These are phyloP conservation scores for Wallemia ichthyophaga DNA, from an alignment of 1,284 basidiomycete species.

Conservation along the genomic window DNA sequence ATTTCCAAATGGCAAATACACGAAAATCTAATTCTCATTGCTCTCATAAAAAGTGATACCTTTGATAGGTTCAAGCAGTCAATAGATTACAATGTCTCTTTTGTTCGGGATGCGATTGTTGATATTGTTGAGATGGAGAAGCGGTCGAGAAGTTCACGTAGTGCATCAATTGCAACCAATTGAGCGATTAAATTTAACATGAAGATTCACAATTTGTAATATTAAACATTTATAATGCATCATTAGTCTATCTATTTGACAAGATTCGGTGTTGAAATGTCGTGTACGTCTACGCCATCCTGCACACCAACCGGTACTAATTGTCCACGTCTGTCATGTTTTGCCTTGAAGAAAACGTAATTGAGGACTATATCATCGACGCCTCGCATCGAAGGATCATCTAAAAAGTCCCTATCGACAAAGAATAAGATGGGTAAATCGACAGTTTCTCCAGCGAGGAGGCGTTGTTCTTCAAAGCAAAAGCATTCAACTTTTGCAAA, in stretches of 20 bases:
- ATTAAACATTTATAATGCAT: background rate
- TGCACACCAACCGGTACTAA: background rate
- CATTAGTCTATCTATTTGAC: background rate
- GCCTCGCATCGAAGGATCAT: slow-evolving; percentile 58
- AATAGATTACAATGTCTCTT: background rate
- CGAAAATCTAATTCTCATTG: background rate
- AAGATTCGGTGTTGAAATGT: background rate
- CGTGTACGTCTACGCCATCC: background rate
- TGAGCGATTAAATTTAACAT: too few relatives aligned
- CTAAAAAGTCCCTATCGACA: slow-evolving; percentile 82
- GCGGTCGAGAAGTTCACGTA: background rate
- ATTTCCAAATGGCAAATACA: background rate
- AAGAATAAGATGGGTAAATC: slow-evolving; percentile 97
- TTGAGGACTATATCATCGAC: slow-evolving; percentile 76
- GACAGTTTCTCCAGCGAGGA: slow-evolving; percentile 82
- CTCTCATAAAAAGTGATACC: background rate
- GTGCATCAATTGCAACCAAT: background rate
- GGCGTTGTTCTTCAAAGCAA: slow-evolving; percentile 94
- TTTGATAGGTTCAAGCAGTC: background rate
- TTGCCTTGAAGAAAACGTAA: slow-evolving; percentile 77
- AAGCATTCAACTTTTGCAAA: slow-evolving; percentile 99
- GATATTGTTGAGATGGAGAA: background rate
- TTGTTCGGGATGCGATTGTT: background rate
- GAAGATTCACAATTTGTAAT: background rate
- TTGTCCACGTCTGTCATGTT: background rate